Percentiles rank a stretch among this genome's conserved stretches.
Evolutionary conservation across 345 rosid species (phyloP).

Genomic region (Trapa bicornis): DNA sequence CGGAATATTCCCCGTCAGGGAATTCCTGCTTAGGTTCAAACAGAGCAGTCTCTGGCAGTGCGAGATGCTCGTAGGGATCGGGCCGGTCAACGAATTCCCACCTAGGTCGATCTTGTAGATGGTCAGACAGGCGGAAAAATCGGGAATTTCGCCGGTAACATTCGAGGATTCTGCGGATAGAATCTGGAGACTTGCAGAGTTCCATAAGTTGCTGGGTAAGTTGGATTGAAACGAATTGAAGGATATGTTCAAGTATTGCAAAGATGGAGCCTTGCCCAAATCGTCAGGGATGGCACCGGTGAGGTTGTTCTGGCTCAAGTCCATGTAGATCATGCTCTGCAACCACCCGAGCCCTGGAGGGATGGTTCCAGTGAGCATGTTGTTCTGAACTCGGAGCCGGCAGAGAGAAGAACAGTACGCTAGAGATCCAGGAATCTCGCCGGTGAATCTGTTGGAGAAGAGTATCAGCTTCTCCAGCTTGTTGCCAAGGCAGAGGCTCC

Average conservation of each 20-base stretch:
- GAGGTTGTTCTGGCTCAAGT: constrained; percentile 62
- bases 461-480: constrained; percentile 68
- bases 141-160: constrained; percentile 52
- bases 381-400: constrained; percentile 61
- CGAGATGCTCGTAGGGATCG: constrained; percentile 68
- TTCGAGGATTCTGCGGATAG: constrained; percentile 56
- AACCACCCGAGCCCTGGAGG: constrained; percentile 61
- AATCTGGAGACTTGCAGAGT: constrained; percentile 48
- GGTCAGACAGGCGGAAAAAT: constrained; percentile 50
- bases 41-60: constrained; percentile 73
- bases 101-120: constrained; percentile 74
- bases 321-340: constrained; percentile 52
- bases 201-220: constrained; percentile 58
- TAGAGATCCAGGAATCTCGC: constrained; percentile 40
- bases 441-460: constrained; percentile 56
- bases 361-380: constrained; percentile 52
- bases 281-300: constrained; percentile 56
- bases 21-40: constrained; percentile 60
- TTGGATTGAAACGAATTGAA: constrained; percentile 34
- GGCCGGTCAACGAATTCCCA: constrained; percentile 56
- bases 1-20: constrained; percentile 66
- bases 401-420: constrained; percentile 46
- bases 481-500: constrained; percentile 61
- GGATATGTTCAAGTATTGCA: constrained; percentile 72
- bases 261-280: constrained; percentile 41